A percentile compares a stretch with the other conserved stretches of the same genome.
phyloP scores from a whole-genome alignment of 768 basidiomycete species.

The Suillus weaverae region DNA sequence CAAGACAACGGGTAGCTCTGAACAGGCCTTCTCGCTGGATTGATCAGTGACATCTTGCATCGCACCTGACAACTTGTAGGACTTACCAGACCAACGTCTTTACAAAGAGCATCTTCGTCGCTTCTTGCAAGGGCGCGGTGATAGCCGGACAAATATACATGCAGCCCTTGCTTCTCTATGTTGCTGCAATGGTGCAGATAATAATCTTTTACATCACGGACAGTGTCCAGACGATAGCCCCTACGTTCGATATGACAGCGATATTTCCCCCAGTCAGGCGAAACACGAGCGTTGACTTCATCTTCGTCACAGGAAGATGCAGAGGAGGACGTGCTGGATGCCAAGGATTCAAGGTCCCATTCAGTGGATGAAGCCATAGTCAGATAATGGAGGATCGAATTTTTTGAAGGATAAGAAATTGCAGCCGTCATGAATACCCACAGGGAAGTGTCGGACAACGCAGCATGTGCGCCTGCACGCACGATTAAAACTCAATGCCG shows the following conservation, averaged over 20 bases:
- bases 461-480: neutral
- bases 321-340: slow-evolving; percentile 46
- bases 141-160: slow-evolving; percentile 33
- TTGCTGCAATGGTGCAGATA: slow-evolving; percentile 41
- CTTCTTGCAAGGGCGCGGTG: slow-evolving; percentile 30
- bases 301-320: slow-evolving; percentile 51
- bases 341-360: slow-evolving; percentile 25
- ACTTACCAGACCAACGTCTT: slow-evolving; percentile 70
- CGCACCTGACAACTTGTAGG: neutral
- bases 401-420: slow-evolving; percentile 7
- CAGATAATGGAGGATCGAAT: slow-evolving; percentile 46
- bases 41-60: slow-evolving; percentile 8
- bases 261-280: slow-evolving; percentile 64
- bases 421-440: slow-evolving; percentile 16
- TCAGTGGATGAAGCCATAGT: slow-evolving; percentile 70
- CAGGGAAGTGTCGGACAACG: neutral
- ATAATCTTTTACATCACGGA: slow-evolving; percentile 60
- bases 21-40: slow-evolving; percentile 70
- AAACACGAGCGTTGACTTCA: slow-evolving; percentile 56
- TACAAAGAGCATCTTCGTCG: slow-evolving; percentile 64
- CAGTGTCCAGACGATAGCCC: slow-evolving; percentile 69
- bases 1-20: slow-evolving; percentile 55
- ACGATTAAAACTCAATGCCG: neutral
- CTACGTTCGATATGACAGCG: slow-evolving; percentile 43
- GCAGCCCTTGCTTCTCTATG: slow-evolving; percentile 17